These are phyloP conservation scores for Raphanus hybrid DNA, from an alignment of 441 rosid genomes.

Conservation along the genomic window DNA sequence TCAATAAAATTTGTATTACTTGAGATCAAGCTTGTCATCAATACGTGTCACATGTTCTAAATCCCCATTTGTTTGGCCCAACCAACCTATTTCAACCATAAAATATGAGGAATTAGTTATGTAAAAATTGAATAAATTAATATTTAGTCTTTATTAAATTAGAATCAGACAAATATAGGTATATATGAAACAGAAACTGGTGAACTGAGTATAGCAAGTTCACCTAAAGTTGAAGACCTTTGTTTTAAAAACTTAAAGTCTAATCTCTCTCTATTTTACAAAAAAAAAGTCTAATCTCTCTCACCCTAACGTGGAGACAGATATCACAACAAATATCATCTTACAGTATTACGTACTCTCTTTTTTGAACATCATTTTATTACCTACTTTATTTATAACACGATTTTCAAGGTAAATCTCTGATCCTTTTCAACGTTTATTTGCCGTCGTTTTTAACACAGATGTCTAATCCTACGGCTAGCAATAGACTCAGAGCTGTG, in stretches of 20 bases:
- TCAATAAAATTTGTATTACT: conserved; percentile 42
- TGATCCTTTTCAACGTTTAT: conserved; percentile 1
- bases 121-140: not conserved
- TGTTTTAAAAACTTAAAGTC: not conserved
- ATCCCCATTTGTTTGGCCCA: conserved; percentile 48
- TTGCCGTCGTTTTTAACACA: conserved; percentile 45
- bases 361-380: too few species aligned
- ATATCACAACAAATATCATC: conserved; percentile 18
- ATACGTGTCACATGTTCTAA: conserved; percentile 44
- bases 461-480: conserved; percentile 47
- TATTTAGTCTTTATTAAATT: not conserved
- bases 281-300: not conserved
- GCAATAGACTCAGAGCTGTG: conserved; percentile 13
- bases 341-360: not conserved
- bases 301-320: conserved; percentile 41
- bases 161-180: conserved; percentile 14
- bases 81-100: conserved; percentile 56
- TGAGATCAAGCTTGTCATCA: conserved; percentile 52
- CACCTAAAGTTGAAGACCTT: conserved; percentile 44
- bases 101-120: conserved; percentile 4
- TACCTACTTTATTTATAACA: conserved; percentile 12
- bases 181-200: conserved; percentile 32
- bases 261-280: not conserved
- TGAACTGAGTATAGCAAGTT: conserved; percentile 38
- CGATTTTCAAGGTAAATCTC: conserved; percentile 12